Evolutionary conservation across 306 rosid species (phyloP).

Genomic region (Ormosia semicastrata): DNA sequence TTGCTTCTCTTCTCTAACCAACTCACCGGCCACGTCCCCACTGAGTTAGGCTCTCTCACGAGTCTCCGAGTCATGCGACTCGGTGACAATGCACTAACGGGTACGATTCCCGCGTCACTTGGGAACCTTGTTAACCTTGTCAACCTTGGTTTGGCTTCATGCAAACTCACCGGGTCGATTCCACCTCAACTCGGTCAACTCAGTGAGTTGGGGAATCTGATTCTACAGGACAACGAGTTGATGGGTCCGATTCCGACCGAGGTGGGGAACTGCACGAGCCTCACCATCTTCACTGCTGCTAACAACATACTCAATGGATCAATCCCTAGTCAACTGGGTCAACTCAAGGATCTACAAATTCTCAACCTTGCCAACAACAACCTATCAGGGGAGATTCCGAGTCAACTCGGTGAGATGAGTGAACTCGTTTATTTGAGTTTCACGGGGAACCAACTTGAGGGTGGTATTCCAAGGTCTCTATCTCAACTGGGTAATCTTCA

Average conservation of each 20-base stretch:
- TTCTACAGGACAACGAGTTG: constrained; percentile 68
- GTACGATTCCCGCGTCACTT: constrained; percentile 71
- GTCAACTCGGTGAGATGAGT: constrained; percentile 63
- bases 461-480: constrained; percentile 62
- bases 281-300: constrained; percentile 64
- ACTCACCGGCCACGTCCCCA: constrained; percentile 67
- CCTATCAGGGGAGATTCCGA: constrained; percentile 69
- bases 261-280: constrained; percentile 80
- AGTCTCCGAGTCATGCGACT: constrained; percentile 77
- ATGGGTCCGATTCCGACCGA: constrained; percentile 74
- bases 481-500: constrained; percentile 62
- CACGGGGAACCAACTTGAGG: constrained; percentile 69
- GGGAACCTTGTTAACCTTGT: constrained; percentile 56
- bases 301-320: constrained; percentile 66
- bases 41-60: constrained; percentile 58
- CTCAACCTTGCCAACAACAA: constrained; percentile 73
- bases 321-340: constrained; percentile 62
- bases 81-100: constrained; percentile 75
- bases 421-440: constrained; percentile 70
- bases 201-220: constrained; percentile 42
- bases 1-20: constrained; percentile 75
- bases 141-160: constrained; percentile 71
- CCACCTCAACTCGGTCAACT: constrained; percentile 73
- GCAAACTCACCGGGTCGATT: constrained; percentile 68
- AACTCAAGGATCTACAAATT: constrained; percentile 51